Evolutionary conservation across 2,329 filamentous ascomycete species (phyloP).

Genomic region (Exophiala mesophila): DNA sequence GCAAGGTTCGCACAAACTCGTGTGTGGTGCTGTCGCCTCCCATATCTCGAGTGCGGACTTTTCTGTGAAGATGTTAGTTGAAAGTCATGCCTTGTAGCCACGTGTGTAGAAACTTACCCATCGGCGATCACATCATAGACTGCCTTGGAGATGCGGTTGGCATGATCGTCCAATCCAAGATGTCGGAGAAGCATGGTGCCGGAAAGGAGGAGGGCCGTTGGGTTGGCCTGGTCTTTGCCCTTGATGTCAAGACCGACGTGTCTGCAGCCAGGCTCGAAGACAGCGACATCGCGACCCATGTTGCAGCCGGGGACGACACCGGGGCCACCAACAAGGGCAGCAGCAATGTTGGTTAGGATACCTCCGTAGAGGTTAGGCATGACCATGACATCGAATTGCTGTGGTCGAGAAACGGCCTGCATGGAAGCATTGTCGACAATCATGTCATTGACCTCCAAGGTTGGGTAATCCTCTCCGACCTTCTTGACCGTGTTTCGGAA

Average conservation of each 20-base stretch:
- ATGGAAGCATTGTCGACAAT: slow-evolving; percentile 99
- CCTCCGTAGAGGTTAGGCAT: slow-evolving; percentile 79
- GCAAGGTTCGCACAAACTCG: slow-evolving; percentile 89
- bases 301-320: slow-evolving; percentile 98
- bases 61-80: slow-evolving; percentile 46
- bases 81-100: neutral
- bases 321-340: slow-evolving; percentile 91
- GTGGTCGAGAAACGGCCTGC: slow-evolving; percentile 93
- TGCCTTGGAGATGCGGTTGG: slow-evolving; percentile 88
- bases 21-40: slow-evolving; percentile 84
- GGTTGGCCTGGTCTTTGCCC: slow-evolving; percentile 99
- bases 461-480: slow-evolving; percentile 90
- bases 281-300: slow-evolving; percentile 97
- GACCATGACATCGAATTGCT: slow-evolving; percentile 99
- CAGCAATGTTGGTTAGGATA: slow-evolving; percentile 97
- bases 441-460: slow-evolving; percentile 96
- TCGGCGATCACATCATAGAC: slow-evolving; percentile 79
- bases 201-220: slow-evolving; percentile 89
- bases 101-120: slow-evolving; percentile 57
- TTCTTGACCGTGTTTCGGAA: slow-evolving; percentile 97
- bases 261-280: slow-evolving; percentile 98
- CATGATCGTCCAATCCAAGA: slow-evolving; percentile 94
- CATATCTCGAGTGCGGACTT: slow-evolving; percentile 91
- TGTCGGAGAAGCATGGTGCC: slow-evolving; percentile 97
- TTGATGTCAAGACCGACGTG: slow-evolving; percentile 99